Base-by-base conservation (phyloP, 2,329 filamentous ascomycete species). In the Epichloe baconii region DNA sequence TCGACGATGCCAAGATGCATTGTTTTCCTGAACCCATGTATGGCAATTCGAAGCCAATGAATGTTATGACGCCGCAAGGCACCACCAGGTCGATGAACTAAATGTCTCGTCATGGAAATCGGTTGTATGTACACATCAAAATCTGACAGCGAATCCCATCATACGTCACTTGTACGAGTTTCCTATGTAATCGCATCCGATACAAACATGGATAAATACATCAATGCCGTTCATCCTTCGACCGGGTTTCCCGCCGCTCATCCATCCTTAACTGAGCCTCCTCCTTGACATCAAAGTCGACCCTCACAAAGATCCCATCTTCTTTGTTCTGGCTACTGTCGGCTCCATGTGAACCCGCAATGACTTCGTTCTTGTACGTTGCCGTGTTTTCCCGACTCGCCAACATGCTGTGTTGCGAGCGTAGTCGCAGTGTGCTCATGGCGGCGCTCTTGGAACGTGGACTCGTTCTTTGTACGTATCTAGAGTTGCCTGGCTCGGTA, bases 211-310 rank as follows among this genome's bases (percentile, higher is more conserved):
- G 26, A 31, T 31, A 1, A 31, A 31, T 31, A 31, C 26, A 31
- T 31, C 26, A 31, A 10, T 31, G 26, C 26, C 26, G 8, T 31
- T 31, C 26, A 31, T 11, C 26, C 26, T 31, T 31, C 8, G 26
- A 1, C 10, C 8, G 26, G 3, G 26, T 3, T 31, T 31, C 26
- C 26, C 3, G n/a, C 7, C 37, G 44, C 14, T 43, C 15, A 3
- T 21, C 11, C 26, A 19, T 23, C 7, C 35, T 26, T 12, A 26
- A 31, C 10, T 44, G 19, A 12, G 14, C 49, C 19, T 68, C 63
- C 19, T 68, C 63, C 23, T 66, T 61, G 19, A 68, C 52, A n/a
- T 62, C 58, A 50, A 68, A 67, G n/a, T 67, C 66, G 38, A 68
- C 60, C 44, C 64, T 59, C 10, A 68, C 66, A 42, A 67, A 54